Base-by-base conservation (phyloP, 2,329 filamentous ascomycete genomes). In the Epichloe gansuensis region DNA sequence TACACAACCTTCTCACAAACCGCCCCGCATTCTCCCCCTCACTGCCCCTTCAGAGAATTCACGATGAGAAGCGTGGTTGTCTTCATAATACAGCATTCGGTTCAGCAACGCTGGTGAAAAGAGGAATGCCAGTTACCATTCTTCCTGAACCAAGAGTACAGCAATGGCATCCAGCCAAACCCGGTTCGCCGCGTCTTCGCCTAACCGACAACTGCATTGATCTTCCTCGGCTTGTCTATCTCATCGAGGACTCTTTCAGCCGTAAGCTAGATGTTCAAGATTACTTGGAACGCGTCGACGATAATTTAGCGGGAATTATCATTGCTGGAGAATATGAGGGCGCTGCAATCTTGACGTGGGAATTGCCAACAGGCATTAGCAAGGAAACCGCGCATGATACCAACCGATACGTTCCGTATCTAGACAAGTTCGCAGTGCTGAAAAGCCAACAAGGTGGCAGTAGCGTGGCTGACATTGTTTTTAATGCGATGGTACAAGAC, bases 301-400 rank as follows among this genome's bases (percentile, higher is more conserved):
- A 84, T 51, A 86, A 85, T 34, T 76, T 97, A 12, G 93, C 93
- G 0, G 93, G 91, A 3, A 75, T 98, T 51, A 96, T 98, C 57
- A 87, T 98, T 48, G 93, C 91, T 0, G 93, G 93, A 6, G 87
- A 95, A 62, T 98, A 98, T 67, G 93, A 98, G 73, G 93, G 93
- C 50, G 90, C 89, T 1, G 93, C 93, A 2, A 85, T 98, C 44
- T 72, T 97, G 21, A 98, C 93, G 0, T 98, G 93, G 93, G 93
- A 98, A 69, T 76, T 76, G 35, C 89, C 90, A 0, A 76, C 73
- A 0, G 80, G 74, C 0, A 69, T 80, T 21, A 69, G 71, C 44
- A 76, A 81, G 49, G 74, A 80, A 66, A 74, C 61, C 63, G 77
- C 66, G 53, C 71, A 77, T 52, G 68, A 73, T 17, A 74, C 75